Evolutionary conservation across 257 asterid species (phyloP).

Genomic region (Lycium ferocissimum): DNA sequence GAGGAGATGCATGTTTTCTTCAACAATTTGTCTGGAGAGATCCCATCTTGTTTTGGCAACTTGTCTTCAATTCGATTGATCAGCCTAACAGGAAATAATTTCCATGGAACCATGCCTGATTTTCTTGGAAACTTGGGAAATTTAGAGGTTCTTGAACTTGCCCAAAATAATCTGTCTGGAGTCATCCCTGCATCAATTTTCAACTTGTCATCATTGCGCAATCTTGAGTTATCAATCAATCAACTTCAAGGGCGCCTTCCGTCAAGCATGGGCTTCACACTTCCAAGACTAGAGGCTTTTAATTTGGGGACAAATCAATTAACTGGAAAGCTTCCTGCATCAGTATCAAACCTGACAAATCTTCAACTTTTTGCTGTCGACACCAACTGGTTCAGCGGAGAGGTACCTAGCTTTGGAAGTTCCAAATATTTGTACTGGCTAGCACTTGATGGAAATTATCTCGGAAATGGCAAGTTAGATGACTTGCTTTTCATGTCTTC

Average conservation of each 20-base stretch:
- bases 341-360: not conserved
- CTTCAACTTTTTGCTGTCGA: not conserved
- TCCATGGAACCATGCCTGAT: constrained; percentile 25
- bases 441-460: not conserved
- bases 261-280: constrained; percentile 9
- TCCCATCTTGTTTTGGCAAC: constrained; percentile 32
- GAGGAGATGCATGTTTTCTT: constrained; percentile 13
- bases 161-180: constrained; percentile 29
- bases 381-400: not conserved
- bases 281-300: constrained; percentile 20
- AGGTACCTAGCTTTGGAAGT: not conserved
- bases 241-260: constrained; percentile 26
- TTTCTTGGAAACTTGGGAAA: constrained; percentile 24
- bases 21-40: constrained; percentile 26
- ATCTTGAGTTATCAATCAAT: constrained; percentile 13
- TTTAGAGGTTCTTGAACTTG: not conserved
- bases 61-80: constrained; percentile 20
- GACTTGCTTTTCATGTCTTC: not conserved
- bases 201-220: constrained; percentile 30
- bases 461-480: not conserved
- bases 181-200: constrained; percentile 29
- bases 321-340: not conserved
- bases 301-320: not conserved
- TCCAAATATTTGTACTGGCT: not conserved
- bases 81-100: constrained; percentile 22